Percentiles rank a stretch among this genome's conserved stretches.
phyloP scores from a whole-genome alignment of 2,329 filamentous ascomycete species.

The Aaosphaeria pasadenensis region DNA sequence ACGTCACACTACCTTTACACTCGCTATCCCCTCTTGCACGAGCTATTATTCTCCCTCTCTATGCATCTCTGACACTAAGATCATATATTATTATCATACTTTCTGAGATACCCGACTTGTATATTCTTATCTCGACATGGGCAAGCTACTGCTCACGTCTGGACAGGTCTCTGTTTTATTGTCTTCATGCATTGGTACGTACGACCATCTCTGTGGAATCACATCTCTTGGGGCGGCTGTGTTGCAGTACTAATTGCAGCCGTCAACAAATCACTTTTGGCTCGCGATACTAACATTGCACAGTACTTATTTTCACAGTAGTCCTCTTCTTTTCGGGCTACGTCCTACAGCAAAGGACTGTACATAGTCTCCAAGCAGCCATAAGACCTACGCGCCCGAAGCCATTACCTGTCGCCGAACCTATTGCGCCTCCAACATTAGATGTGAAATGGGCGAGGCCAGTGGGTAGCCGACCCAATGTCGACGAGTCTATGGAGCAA shows the following conservation, averaged over 20 bases:
- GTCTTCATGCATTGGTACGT: constrained; percentile 62
- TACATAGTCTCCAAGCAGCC: constrained; percentile 71
- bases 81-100: too few species aligned
- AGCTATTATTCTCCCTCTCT: constrained; percentile 5
- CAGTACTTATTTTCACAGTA: constrained; percentile 72
- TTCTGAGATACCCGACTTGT: constrained; percentile 7
- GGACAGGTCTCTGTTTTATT: constrained; percentile 68
- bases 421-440: constrained; percentile 33
- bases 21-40: constrained; percentile 10
- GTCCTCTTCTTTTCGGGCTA: constrained; percentile 88
- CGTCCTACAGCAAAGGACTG: constrained; percentile 79
- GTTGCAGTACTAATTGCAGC: neutral
- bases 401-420: constrained; percentile 30
- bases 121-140: constrained; percentile 21
- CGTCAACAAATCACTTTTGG: neutral
- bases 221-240: too few species aligned
- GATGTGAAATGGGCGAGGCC: constrained; percentile 37
- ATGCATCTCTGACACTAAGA: too few species aligned
- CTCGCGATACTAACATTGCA: constrained; percentile 6
- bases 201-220: neutral
- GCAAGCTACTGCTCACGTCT: constrained; percentile 61
- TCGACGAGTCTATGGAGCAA: constrained; percentile 30
- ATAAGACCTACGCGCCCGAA: constrained; percentile 57
- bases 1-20: constrained; percentile 24
- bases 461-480: constrained; percentile 20